Evolutionary conservation across 1,139 yeast genomes (phyloP), one percentile per base, ranked within the genome.

Genomic region (Starmera stellimalicola): DNA sequence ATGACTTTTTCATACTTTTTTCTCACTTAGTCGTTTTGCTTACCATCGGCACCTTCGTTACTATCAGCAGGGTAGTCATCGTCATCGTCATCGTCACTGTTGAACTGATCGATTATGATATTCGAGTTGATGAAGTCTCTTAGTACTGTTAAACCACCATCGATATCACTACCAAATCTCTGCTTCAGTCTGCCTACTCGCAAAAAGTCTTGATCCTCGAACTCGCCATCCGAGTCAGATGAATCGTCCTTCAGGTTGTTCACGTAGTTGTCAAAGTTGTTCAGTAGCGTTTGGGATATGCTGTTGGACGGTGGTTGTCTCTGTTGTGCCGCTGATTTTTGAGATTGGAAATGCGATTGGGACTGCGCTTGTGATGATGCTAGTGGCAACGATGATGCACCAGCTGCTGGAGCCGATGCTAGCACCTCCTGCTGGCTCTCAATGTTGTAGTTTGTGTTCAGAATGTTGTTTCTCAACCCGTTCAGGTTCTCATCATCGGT

Each of bases 241-340:
- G 40, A 37, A 9, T 32, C 31, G 9, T 24, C 20, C 16, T 38
- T 39, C 30, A 48, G 37, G 26, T 40, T 48, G 15, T 47, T 44
- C 6, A 49, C 30, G 30, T 43, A 49, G n/a, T 41, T 43, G 27
- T 48, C 52, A 35, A 48, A 40, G 29, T 49, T 49, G 14, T 33
- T 43, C 35, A 48, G 30, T n/a, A 48, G 31, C 26, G 48, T 52
- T 33, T 45, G 50, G 11, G 53, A 50, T 12, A 49, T n/a, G n/a
- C n/a, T n/a, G 34, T 5, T 51, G 47, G n/a, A 49, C 31, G 0
- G 37, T 36, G 11, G n/a, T n/a, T 12, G 29, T 16, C 4, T 20
- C 14, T 12, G 15, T 9, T 7, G 15, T n/a, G n/a, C n/a, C n/a
- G n/a, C n/a, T n/a, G n/a, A n/a, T n/a, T n/a, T n/a, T n/a, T n/a